Evolutionary conservation across 192 early-diverging fungal species (phyloP), one percentile per base, ranked within the genome.

Genomic region (Geranomyces michiganensis): DNA sequence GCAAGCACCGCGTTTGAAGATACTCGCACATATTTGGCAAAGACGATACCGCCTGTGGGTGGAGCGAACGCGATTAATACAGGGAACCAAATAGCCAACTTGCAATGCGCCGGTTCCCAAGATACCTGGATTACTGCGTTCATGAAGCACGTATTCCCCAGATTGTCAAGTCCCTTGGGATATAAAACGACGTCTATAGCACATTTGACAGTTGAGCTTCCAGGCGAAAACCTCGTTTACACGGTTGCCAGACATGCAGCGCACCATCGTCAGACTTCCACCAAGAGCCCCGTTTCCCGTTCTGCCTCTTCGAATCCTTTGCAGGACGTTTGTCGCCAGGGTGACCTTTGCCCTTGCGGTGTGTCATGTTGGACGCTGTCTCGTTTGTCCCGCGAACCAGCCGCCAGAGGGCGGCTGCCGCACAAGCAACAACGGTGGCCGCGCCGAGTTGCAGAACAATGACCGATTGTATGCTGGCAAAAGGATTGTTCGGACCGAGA

Each of bases 121-220:
- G 59, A 22, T 65, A 86, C 94, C 85, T 97, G 93, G 26, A 95
- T 66, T 1, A 91, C 90, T 12, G 88, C 86, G 70, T 95, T 95
- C 83, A 95, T 86, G 75, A 93, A 95, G 78, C 93, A 95, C 8
- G 92, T 92, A 73, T 95, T 95, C 22, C 93, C 92, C 68, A 91
- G 72, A 68, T 95, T 95, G 70, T 89, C 80, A 12, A 95, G 81
- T 14, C 93, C 93, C 17, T 82, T 80, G 47, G 87, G 81, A 51
- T 81, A 85, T 24, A 86, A 19, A 22, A 26, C 43, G 31, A 12
- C 33, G 24, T 41, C 68, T 31, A 31, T 17, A 9, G 24, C 8
- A 43, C 30, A 6, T 12, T 26, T 13, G 7, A 43, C 29, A 12
- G 7, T 31, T 56, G 17, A 58, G 48, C 36, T 60, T 36, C 4